Evolutionary conservation across 2,329 filamentous ascomycete species (phyloP), one percentile per base, ranked within the genome.

Genomic region (Aspergillus aculeatinus): DNA sequence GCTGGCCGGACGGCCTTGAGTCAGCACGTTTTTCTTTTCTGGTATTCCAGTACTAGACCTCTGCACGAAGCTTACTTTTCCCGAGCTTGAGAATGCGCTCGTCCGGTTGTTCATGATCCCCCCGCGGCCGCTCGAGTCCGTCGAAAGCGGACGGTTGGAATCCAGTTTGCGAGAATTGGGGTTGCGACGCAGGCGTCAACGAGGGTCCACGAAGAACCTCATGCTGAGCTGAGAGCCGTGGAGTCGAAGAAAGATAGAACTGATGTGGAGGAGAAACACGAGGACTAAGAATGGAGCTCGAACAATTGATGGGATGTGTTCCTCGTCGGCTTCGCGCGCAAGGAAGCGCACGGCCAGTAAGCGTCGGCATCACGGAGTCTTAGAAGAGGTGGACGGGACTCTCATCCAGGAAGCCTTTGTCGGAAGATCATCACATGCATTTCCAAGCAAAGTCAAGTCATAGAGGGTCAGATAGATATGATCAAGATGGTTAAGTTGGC

Each of bases 51-150:
- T 50, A 19, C 3, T 1, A 19, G 6, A 21, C 7, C 5, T 33
- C 2, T 16, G 14, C 27, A 9, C 9, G 5, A 12, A 21, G 23
- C 79, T 52, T 77, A 86, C 84, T 88, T 68, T 84, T 85, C 39
- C 86, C 86, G 10, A 88, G 77, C 72, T 87, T 87, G 58, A 88
- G 62, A 7, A 84, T 83, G 62, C 86, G 81, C 72, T 87, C 83
- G 67, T 87, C 82, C 27, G 83, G 81, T 10, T 82, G 81, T 65
- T 81, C 79, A 61, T 79, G 76, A 65, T 82, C 79, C 33, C 68
- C 60, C 16, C 65, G 59, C 7, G 67, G 60, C 11, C 57, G 60
- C n/a, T 63, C 64, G 19, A 68, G 58, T 5, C 67, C 67, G 23
- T 73, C 66, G 11, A 58, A 49, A 11, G 73, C 44, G 1, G 65